Percentiles rank a stretch among this genome's conserved stretches.
phyloP scores from a whole-genome alignment of 192 early-diverging fungal genomes.

The Backusella westeae region DNA sequence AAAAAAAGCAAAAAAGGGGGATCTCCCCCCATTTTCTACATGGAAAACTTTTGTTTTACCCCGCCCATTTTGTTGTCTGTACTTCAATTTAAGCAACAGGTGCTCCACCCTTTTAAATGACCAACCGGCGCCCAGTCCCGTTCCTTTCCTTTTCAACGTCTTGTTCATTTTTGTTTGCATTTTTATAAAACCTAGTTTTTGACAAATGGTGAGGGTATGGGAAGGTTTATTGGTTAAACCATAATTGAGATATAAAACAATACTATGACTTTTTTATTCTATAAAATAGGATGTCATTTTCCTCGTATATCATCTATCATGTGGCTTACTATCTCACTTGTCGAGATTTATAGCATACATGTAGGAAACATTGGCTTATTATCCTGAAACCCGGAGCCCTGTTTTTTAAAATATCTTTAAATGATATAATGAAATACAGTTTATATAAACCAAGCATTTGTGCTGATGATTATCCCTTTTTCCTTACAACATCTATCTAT shows the following conservation, averaged over 20 bases:
- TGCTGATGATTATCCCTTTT: background rate
- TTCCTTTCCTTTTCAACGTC: background rate
- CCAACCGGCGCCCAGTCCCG: background rate
- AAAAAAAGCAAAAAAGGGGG: background rate
- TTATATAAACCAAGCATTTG: background rate
- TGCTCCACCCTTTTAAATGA: background rate
- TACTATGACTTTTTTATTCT: background rate
- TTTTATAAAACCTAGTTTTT: conserved; percentile 3
- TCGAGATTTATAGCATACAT: background rate
- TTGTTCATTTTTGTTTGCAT: background rate
- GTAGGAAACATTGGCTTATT: background rate
- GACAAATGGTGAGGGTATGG: background rate
- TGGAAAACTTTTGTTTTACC: background rate
- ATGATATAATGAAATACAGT: background rate
- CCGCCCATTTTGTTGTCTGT: background rate
- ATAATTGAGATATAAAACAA: background rate
- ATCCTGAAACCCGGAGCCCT: conserved; percentile 1
- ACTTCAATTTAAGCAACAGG: conserved; percentile 4
- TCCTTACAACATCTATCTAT: background rate
- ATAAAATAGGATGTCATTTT: background rate
- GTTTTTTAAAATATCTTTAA: background rate
- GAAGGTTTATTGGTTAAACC: background rate
- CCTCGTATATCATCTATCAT: background rate
- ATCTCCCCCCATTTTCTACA: conserved; percentile 1
- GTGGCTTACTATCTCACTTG: background rate